These are phyloP conservation scores for Lyophyllum atratum DNA, from an alignment of 768 basidiomycete genomes.

Conservation along the genomic window DNA sequence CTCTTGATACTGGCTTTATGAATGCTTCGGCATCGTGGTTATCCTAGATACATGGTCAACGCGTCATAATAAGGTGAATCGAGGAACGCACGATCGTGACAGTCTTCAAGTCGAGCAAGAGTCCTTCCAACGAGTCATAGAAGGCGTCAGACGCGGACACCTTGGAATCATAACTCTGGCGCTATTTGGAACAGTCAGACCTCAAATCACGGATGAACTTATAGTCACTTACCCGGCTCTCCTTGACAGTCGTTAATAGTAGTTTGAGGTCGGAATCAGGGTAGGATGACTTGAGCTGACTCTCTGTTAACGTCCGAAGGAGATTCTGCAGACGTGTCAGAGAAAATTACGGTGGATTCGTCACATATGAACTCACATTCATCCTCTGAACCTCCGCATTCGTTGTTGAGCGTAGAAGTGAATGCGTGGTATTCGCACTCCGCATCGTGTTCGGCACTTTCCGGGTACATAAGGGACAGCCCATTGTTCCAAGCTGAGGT, in stretches of 20 bases:
- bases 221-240: constrained; percentile 70
- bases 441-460: constrained; percentile 13
- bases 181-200: constrained; percentile 21
- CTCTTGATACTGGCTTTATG: constrained; percentile 87
- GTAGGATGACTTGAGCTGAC: constrained; percentile 61
- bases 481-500: background rate
- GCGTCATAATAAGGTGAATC: constrained; percentile 19
- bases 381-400: constrained; percentile 36
- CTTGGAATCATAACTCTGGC: constrained; percentile 62
- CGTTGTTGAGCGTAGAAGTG: constrained; percentile 21
- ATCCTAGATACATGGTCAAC: constrained; percentile 48
- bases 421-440: constrained; percentile 12
- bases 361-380: constrained; percentile 38
- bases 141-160: constrained; percentile 72
- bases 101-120: constrained; percentile 82
- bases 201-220: constrained; percentile 18
- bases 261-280: constrained; percentile 76
- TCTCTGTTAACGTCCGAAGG: constrained; percentile 81
- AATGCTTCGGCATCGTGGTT: constrained; percentile 94
- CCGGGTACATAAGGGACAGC: constrained; percentile 5
- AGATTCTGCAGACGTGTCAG: constrained; percentile 64
- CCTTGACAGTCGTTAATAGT: constrained; percentile 83
- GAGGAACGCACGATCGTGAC: constrained; percentile 59
- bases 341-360: constrained; percentile 25
- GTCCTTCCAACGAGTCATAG: constrained; percentile 90